A percentile compares a stretch with the other conserved stretches of the same genome.
Evolutionary conservation across 306 rosid species (phyloP).

Genomic region (Arachis hypogaea): DNA sequence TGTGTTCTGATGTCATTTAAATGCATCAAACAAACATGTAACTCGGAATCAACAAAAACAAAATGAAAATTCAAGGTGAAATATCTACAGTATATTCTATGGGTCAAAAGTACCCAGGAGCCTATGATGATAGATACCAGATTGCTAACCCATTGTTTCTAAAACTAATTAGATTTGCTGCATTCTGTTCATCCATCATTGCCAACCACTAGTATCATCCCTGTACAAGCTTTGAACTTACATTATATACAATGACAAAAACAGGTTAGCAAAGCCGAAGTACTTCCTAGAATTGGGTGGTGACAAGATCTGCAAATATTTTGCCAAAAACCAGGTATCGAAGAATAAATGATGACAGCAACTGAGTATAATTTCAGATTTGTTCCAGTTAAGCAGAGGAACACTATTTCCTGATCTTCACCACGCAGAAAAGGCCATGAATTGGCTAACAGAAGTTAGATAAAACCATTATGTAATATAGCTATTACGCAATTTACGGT

Average conservation of each 20-base stretch:
- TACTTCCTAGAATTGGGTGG: slow-evolving; percentile 28
- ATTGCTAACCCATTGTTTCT: neutral
- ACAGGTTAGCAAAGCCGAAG: slow-evolving; percentile 30
- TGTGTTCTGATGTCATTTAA: neutral
- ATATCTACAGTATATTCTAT: neutral
- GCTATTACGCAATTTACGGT: slow-evolving; percentile 20
- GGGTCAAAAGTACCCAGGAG: neutral
- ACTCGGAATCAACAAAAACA: neutral
- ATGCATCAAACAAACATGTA: slow-evolving; percentile 6
- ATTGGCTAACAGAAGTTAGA: slow-evolving; percentile 33
- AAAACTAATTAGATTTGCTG: neutral
- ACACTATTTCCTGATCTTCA: slow-evolving; percentile 36
- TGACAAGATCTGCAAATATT: slow-evolving; percentile 31
- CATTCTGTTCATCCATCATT: slow-evolving; percentile 35
- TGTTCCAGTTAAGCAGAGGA: slow-evolving; percentile 33
- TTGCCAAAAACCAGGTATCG: slow-evolving; percentile 20
- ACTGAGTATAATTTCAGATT: slow-evolving; percentile 29
- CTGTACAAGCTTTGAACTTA: slow-evolving; percentile 42
- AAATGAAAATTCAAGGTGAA: neutral
- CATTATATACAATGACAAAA: slow-evolving; percentile 45
- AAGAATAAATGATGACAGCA: slow-evolving; percentile 30
- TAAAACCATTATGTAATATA: slow-evolving; percentile 14
- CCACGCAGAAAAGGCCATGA: slow-evolving; percentile 19
- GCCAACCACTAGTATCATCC: slow-evolving; percentile 29
- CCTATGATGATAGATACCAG: neutral